Conservation (phyloP, 192 early-diverging fungal species). For the Mortierella alpina region DNA sequence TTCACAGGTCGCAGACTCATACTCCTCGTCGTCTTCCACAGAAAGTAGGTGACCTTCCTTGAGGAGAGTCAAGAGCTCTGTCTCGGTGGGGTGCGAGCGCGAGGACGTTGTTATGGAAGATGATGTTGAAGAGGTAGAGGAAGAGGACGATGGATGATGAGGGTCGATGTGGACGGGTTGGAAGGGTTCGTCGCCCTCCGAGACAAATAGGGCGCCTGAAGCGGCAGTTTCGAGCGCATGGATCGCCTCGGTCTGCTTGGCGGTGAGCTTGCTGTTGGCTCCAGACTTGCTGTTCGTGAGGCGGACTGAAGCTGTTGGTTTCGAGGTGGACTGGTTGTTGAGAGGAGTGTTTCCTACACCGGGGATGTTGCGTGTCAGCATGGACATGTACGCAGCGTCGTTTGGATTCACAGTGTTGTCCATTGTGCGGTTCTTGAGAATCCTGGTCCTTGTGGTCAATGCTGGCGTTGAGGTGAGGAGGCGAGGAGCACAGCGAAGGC, state of each 20-base stretch:
- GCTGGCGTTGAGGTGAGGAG: not conserved
- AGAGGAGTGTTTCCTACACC: constrained; percentile 30
- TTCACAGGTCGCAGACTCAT: constrained; percentile 8
- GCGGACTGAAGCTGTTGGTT: not conserved
- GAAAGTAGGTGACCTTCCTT: not conserved
- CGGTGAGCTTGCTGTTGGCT: not conserved
- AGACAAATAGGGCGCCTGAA: constrained; percentile 30
- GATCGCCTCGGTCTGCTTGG: constrained; percentile 22
- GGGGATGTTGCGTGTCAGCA: constrained; percentile 42
- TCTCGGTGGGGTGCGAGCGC: constrained; percentile 8
- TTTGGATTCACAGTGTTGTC: constrained; percentile 1
- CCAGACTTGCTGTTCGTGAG: not conserved
- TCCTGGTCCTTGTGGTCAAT: not conserved
- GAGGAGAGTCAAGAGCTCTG: constrained; percentile 14
- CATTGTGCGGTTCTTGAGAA: constrained; percentile 7
- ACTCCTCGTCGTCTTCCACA: constrained; percentile 2
- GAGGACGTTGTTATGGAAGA: not conserved
- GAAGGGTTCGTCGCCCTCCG: constrained; percentile 46
- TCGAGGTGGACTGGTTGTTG: not conserved
- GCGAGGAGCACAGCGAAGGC: not conserved
- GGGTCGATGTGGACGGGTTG: constrained; percentile 21
- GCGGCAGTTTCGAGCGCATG: constrained; percentile 4
- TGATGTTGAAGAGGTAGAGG: not conserved
- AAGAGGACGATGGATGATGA: not conserved
- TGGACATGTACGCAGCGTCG: constrained; percentile 36